Evolutionary conservation across 2,329 filamentous ascomycete genomes (phyloP).

Genomic region (Cladosporium sp.): DNA sequence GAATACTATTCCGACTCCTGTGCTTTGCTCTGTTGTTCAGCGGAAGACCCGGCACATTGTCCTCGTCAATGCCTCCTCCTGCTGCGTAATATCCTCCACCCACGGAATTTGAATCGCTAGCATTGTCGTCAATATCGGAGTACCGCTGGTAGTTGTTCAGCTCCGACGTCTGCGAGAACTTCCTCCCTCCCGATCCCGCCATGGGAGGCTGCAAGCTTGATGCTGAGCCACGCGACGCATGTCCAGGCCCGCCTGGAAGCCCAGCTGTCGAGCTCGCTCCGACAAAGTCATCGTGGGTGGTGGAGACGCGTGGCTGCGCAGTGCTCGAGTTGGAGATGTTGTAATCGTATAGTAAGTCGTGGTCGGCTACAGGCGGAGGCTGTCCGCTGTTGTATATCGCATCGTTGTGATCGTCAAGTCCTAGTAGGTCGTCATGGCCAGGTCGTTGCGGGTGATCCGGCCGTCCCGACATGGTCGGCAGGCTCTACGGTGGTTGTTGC

Average conservation of each 20-base stretch:
- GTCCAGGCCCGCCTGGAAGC: conserved; percentile 46
- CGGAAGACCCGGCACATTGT: conserved; percentile 49
- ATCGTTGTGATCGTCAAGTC: conserved; percentile 66
- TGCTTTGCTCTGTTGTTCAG: conserved; percentile 52
- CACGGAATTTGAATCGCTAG: conserved; percentile 23
- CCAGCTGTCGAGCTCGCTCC: conserved; percentile 55
- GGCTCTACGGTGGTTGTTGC: conserved; percentile 11
- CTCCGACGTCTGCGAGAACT: conserved; percentile 75
- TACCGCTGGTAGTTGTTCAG: conserved; percentile 89
- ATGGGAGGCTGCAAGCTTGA: conserved; percentile 40
- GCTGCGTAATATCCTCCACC: conserved; percentile 70
- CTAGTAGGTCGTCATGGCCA: conserved; percentile 55
- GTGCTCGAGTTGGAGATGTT: conserved; percentile 67
- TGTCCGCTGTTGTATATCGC: conserved; percentile 74
- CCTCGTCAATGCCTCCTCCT: conserved; percentile 60
- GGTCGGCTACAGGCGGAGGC: conserved; percentile 75
- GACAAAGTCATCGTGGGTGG: conserved; percentile 94
- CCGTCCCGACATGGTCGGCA: conserved; percentile 51
- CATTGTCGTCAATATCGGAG: conserved; percentile 75
- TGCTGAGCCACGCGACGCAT: conserved; percentile 35
- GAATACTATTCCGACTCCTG: conserved; percentile 78
- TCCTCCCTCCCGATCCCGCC: conserved; percentile 39
- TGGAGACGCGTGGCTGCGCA: conserved; percentile 71
- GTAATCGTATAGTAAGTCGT: conserved; percentile 75
- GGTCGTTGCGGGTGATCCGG: conserved; percentile 52